These are phyloP conservation scores for Calocybe gangraenosa DNA, from an alignment of 768 basidiomycete genomes.

Conservation along the genomic window DNA sequence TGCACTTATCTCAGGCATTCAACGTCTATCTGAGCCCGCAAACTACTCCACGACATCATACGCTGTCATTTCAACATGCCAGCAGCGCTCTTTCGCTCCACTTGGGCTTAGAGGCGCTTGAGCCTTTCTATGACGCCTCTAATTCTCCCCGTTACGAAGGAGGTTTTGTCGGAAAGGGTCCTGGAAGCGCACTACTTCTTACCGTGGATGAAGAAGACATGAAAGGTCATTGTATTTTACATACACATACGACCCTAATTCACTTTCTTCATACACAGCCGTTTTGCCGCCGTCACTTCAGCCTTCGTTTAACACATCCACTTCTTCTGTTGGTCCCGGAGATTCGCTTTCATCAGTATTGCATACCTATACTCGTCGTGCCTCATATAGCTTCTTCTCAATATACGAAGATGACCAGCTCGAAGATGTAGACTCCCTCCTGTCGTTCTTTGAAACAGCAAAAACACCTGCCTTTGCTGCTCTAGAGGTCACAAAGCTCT, in stretches of 20 bases:
- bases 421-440: conserved; percentile 31
- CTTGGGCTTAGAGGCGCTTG: conserved; percentile 66
- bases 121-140: conserved; percentile 38
- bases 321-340: conserved; percentile 24
- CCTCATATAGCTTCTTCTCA: conserved; percentile 51
- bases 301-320: conserved; percentile 42
- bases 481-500: conserved; percentile 51
- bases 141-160: conserved; percentile 30
- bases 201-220: conserved; percentile 53
- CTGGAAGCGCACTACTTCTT: conserved; percentile 47
- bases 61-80: conserved; percentile 48
- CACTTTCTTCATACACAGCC: conserved; percentile 31
- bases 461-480: conserved; percentile 56
- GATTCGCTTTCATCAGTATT: conserved; percentile 49
- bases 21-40: conserved; percentile 58
- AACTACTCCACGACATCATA: conserved; percentile 25
- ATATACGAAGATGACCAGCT: conserved; percentile 38
- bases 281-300: conserved; percentile 50
- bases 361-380: conserved; percentile 55
- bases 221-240: conserved; percentile 38
- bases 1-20: conserved; percentile 44
- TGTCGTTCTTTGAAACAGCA: conserved; percentile 51
- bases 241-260: neutral
- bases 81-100: conserved; percentile 62
- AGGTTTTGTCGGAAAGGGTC: conserved; percentile 54